Evolutionary conservation across 164 flowering plant genomes (phyloP), one percentile per base, ranked within the genome.

Genomic region (Piper betle): DNA sequence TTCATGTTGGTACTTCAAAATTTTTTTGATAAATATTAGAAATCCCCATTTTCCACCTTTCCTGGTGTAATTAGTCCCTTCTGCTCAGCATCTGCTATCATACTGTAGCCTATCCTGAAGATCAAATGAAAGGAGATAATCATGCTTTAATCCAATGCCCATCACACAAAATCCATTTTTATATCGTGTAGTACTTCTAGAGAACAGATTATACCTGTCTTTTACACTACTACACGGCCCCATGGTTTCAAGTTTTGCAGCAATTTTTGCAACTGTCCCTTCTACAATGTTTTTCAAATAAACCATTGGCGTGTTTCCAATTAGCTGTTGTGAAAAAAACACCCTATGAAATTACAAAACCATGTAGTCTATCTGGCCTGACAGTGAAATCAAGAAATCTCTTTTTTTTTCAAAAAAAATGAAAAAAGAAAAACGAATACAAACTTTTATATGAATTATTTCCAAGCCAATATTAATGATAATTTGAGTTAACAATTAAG

Each of bases 181-280:
- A 1, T 43, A 4, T 43, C 12, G 8, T n/a, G n/a, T n/a, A n/a
- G 5, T 19, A 11, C 33, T 6, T 5, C 16, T n/a, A n/a, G 25
- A 13, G 16, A 58, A 39, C 18, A 58, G 39, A 2, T 39, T 10
- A 69, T 69, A 87, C 98, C 98, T 89, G 73, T 92, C 98, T 74
- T 92, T 92, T 59, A 92, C 98, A 78, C 98, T 91, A 71, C 91
- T 78, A 68, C 98, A 91, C 52, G 97, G 98, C 75, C 87, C 97
- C 97, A 90, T 93, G 58, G 81, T 86, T 79, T 93, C 99, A 66
- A 93, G 94, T 82, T 93, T 93, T 57, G 96, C 99, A 71, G 92
- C 92, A 64, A 93, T 80, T 59, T 77, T 84, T 59, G 99, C 99
- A 70, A 78, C 84, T 60, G 74, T 77, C 12, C 89, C 97, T 63